Base-by-base conservation (phyloP, 1,139 yeast genomes). In the Pichiaceae sp. region DNA sequence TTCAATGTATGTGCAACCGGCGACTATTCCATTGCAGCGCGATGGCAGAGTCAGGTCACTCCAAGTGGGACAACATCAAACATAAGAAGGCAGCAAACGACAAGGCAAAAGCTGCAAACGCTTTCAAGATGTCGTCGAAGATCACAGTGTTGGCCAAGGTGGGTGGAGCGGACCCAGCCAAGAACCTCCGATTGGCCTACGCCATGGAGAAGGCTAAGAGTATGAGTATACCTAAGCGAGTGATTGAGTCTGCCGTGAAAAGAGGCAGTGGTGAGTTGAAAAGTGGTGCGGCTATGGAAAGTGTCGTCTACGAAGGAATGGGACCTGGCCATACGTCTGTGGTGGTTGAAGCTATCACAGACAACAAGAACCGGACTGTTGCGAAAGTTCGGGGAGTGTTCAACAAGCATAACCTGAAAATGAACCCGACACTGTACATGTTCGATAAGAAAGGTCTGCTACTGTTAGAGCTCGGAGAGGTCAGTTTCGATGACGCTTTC, bases 61-160 rank as follows among this genome's bases (percentile, higher is more conserved):
- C 85, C 31, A 91, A 89, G 60, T 91, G 98, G 98, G 85, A 94
- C 32, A 86, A 85, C 38, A 91, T 91, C 47, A 80, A 87, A 53
- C 96, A 87, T 53, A 94, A 85, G 56, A 91, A 91, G 61, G 95
- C 95, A 39, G 85, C 86, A 46, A 86, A 87, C 53, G 98, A 91
- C 59, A 85, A 89, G 14, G 76, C 73, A 43, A 75, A 75, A 52
- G 78, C 86, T 40, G 73, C 77, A 41, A 68, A 77, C 36, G 79
- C 89, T 8, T 81, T 82, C 47, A 74, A 79, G 49, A 66, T 82
- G 52, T 83, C 96, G 11, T 72, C 75, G 37, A 72, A 77, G 51
- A 84, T 91, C 41, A 75, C 80, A 12, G 68, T 82, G 30, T 83
- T 91, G 35, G 91, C 84, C 0, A 75, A 77, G 45, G 62, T 65